Evolutionary conservation across 148 eudicot species (phyloP).

Genomic region (Rhododendron griersonianum): DNA sequence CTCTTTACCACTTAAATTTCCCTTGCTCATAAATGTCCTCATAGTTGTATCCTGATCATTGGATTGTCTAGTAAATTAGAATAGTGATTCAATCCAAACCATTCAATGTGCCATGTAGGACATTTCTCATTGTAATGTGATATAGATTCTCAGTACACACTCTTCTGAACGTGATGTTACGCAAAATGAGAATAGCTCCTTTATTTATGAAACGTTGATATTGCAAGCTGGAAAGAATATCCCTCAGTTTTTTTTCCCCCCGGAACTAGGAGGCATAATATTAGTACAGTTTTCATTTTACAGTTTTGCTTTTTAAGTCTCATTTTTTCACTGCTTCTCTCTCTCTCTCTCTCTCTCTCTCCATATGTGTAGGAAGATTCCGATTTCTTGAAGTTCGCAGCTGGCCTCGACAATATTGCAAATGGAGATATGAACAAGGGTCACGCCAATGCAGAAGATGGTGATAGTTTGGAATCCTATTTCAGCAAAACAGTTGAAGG

Average conservation of each 20-base stretch:
- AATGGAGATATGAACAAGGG: slow-evolving; percentile 28
- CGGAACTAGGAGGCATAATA: neutral
- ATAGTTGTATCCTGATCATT: neutral
- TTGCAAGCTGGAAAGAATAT: neutral
- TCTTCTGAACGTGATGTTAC: neutral
- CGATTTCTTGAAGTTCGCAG: slow-evolving; percentile 30
- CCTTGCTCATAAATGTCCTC: neutral
- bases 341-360: slow-evolving; percentile 11
- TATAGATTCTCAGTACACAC: neutral
- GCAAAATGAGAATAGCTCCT: neutral
- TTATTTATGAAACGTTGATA: neutral
- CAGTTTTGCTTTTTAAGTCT: neutral
- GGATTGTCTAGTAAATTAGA: neutral
- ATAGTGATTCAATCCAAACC: neutral
- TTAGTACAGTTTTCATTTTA: neutral
- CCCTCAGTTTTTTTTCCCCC: neutral
- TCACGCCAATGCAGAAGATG: slow-evolving; percentile 36
- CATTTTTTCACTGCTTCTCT: neutral
- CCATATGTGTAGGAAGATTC: slow-evolving; percentile 50
- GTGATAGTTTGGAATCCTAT: slow-evolving; percentile 37
- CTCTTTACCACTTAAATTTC: neutral
- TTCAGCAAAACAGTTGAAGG: slow-evolving; percentile 48
- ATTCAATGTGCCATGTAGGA: neutral
- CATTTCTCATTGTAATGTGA: neutral
- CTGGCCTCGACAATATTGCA: slow-evolving; percentile 27